Conservation (phyloP, 305 asterid genomes). For the Solanum hybrid region DNA sequence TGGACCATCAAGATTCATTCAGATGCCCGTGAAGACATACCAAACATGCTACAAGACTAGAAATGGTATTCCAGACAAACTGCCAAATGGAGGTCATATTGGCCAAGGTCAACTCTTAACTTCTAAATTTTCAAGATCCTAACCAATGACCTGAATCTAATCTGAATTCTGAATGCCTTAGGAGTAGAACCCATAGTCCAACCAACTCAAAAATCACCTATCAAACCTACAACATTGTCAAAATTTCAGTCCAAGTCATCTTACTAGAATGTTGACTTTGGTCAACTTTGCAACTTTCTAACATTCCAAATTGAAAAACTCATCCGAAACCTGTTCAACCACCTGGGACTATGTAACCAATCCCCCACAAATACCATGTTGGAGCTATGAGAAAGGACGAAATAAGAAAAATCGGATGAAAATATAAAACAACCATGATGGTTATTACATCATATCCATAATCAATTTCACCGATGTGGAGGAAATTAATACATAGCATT, state of each 20-base stretch:
- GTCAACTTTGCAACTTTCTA: not conserved
- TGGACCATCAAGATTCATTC: too few relatives aligned
- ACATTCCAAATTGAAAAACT: not conserved
- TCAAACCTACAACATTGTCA: not conserved
- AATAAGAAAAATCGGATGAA: too few relatives aligned
- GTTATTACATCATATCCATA: too few relatives aligned
- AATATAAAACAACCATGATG: too few relatives aligned
- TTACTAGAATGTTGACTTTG: not conserved
- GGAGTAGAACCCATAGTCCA: not conserved
- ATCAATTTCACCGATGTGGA: too few relatives aligned
- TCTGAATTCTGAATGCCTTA: too few relatives aligned
- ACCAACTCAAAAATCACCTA: not conserved
- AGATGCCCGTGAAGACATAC: not conserved
- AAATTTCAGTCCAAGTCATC: not conserved
- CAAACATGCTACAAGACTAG: too few relatives aligned
- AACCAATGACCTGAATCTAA: not conserved
- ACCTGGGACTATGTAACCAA: not conserved
- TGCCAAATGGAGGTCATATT: not conserved
- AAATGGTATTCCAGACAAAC: too few relatives aligned
- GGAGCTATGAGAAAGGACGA: too few relatives aligned
- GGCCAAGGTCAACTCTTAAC: not conserved
- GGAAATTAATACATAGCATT: too few relatives aligned
- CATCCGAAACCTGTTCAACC: not conserved
- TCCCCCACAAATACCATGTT: not conserved
- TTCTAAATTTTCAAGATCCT: not conserved